Conservation (phyloP, 2,329 filamentous ascomycete genomes). For the Ophiostoma perfectum region DNA sequence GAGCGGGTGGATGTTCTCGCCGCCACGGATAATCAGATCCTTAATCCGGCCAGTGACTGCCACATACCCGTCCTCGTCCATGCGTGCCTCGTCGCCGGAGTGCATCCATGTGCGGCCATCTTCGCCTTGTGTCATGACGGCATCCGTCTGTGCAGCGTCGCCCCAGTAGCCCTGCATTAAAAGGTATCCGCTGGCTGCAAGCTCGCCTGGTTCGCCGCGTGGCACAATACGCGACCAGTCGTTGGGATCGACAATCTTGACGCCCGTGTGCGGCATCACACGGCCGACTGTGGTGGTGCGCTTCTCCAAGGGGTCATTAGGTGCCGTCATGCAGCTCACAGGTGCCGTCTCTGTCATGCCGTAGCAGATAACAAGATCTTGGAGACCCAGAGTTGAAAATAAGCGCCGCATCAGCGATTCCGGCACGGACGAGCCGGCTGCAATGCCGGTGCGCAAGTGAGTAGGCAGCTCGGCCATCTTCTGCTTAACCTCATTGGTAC, state of each 20-base stretch:
- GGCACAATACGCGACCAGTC: constrained; percentile 57
- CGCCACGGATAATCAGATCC: constrained; percentile 89
- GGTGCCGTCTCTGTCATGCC: constrained; percentile 90
- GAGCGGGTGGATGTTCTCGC: constrained; percentile 92
- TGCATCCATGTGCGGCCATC: constrained; percentile 73
- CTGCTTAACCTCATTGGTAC: background rate
- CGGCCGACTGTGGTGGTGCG: constrained; percentile 71
- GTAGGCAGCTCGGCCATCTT: constrained; percentile 28
- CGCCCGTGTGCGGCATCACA: constrained; percentile 72
- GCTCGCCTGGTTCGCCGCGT: constrained; percentile 66
- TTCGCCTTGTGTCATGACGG: constrained; percentile 42
- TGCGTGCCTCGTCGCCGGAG: constrained; percentile 84
- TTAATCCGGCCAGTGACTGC: constrained; percentile 89
- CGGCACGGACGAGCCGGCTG: constrained; percentile 80
- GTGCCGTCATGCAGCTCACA: constrained; percentile 75
- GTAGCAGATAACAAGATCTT: constrained; percentile 86
- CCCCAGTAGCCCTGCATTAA: constrained; percentile 89
- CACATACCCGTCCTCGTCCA: constrained; percentile 78
- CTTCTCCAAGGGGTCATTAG: constrained; percentile 66
- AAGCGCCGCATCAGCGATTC: constrained; percentile 72
- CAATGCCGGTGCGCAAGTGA: constrained; percentile 78
- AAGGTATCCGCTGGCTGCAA: constrained; percentile 77
- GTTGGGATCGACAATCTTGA: constrained; percentile 67
- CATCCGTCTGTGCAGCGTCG: constrained; percentile 63
- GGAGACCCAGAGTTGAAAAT: constrained; percentile 67